Conservation (phyloP, 805 yeast species). For the Zygotorulaspora chibaensis region DNA sequence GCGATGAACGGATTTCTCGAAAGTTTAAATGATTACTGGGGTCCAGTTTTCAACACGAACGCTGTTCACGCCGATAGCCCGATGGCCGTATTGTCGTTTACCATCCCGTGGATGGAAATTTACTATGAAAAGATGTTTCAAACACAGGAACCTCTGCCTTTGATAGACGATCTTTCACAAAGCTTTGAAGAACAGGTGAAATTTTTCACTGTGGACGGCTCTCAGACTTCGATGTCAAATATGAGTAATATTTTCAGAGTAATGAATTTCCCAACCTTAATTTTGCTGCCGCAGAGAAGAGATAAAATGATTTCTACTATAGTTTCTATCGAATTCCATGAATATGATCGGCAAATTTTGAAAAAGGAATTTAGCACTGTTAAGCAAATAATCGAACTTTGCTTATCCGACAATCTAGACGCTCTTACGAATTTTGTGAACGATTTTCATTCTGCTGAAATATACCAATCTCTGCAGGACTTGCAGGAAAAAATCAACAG, state of each 20-base stretch:
- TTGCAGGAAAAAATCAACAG: slow-evolving; percentile 1
- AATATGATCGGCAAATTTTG: slow-evolving; percentile 8
- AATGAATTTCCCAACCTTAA: slow-evolving; percentile 11
- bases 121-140: slow-evolving; percentile 16
- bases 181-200: slow-evolving; percentile 5
- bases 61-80: slow-evolving; percentile 3
- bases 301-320: slow-evolving; percentile 1
- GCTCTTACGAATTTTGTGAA: neutral
- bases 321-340: slow-evolving; percentile 5
- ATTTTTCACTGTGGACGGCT: slow-evolving; percentile 37
- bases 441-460: slow-evolving; percentile 7
- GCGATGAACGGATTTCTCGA: neutral
- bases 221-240: slow-evolving; percentile 26
- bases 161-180: slow-evolving; percentile 32
- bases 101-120: slow-evolving; percentile 36
- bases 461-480: slow-evolving; percentile 9
- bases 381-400: slow-evolving; percentile 3
- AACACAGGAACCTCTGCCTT: slow-evolving; percentile 34
- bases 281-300: slow-evolving; percentile 4
- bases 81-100: slow-evolving; percentile 34
- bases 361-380: slow-evolving; percentile 3
- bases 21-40: slow-evolving; percentile 2
- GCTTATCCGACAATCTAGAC: neutral
- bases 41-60: neutral
- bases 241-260: slow-evolving; percentile 21